phyloP scores from a whole-genome alignment of 768 basidiomycete genomes.

The Udeniomyces megalosporus region DNA sequence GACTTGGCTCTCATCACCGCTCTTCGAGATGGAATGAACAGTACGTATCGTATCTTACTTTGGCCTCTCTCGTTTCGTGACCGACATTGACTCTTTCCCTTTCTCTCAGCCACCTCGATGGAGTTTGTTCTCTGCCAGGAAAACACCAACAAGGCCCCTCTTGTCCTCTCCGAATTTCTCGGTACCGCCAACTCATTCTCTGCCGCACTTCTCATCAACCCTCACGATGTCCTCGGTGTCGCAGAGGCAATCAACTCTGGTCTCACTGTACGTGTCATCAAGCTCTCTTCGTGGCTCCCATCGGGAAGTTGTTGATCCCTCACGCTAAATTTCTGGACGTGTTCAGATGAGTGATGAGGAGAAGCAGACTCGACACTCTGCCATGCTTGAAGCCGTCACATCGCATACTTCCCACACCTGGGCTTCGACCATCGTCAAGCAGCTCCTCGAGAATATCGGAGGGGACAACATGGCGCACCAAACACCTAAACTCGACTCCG shows the following conservation, averaged over 20 bases:
- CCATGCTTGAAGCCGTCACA: slow-evolving; percentile 63
- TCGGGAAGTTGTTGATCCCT: too few species aligned
- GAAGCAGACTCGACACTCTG: slow-evolving; percentile 54
- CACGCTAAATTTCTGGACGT: too few species aligned
- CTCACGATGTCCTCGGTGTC: slow-evolving; percentile 81
- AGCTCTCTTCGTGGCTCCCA: too few species aligned
- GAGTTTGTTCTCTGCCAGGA: slow-evolving; percentile 93
- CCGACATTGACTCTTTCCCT: background rate
- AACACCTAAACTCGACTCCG: slow-evolving; percentile 66
- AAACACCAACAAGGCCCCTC: slow-evolving; percentile 56
- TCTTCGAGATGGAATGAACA: slow-evolving; percentile 96
- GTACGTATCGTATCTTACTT: background rate
- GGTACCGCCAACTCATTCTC: slow-evolving; percentile 76
- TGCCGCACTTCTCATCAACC: slow-evolving; percentile 81
- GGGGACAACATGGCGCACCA: slow-evolving; percentile 60
- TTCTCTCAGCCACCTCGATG: slow-evolving; percentile 17
- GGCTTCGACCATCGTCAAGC: slow-evolving; percentile 77
- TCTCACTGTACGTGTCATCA: slow-evolving; percentile 34
- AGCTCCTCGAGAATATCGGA: slow-evolving; percentile 67
- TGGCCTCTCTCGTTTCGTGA: background rate
- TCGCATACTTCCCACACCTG: slow-evolving; percentile 91
- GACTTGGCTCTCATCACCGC: slow-evolving; percentile 92
- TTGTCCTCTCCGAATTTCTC: slow-evolving; percentile 94
- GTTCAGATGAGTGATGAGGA: slow-evolving; percentile 54
- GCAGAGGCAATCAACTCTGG: slow-evolving; percentile 80